Percentiles rank a stretch among this genome's conserved stretches.
Conservation (phyloP, 148 eudicot genomes). For the Camellia lanceoleosa region DNA sequence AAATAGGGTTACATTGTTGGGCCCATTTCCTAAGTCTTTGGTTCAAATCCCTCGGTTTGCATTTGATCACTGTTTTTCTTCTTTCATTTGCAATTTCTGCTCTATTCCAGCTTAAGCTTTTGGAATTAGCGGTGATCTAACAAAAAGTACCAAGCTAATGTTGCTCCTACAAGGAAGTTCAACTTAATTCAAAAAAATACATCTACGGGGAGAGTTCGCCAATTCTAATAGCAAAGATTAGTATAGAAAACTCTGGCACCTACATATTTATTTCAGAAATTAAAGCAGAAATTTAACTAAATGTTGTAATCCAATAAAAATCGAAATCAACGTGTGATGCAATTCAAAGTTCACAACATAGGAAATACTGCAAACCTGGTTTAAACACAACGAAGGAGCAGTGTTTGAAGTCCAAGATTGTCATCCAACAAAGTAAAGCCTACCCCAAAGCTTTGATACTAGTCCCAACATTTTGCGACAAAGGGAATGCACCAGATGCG, state of each 20-base stretch:
- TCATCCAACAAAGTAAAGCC: constrained; percentile 23
- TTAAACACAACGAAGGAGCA: constrained; percentile 9
- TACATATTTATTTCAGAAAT: not conserved
- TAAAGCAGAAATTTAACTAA: not conserved
- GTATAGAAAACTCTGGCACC: not conserved
- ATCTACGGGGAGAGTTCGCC: not conserved
- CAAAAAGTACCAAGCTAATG: too few relatives aligned
- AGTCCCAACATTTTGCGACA: constrained; percentile 12
- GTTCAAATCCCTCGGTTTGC: too few relatives aligned
- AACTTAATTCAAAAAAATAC: not conserved
- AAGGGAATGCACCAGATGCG: constrained; percentile 13
- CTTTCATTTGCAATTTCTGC: too few relatives aligned
- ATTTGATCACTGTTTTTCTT: too few relatives aligned
- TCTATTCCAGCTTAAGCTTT: too few relatives aligned
- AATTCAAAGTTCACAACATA: not conserved
- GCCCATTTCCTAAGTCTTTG: too few relatives aligned
- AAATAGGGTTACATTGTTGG: too few relatives aligned
- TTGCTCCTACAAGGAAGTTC: too few relatives aligned
- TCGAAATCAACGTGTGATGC: constrained; percentile 1
- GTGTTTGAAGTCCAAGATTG: constrained; percentile 17
- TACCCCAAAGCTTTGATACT: constrained; percentile 15
- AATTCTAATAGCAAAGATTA: not conserved
- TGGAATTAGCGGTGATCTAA: too few relatives aligned
- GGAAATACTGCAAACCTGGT: constrained; percentile 22
- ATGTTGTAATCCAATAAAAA: constrained; percentile 9